These are phyloP conservation scores for Heliamphora pulchella DNA, from an alignment of 179 eudicot species.

Conservation along the genomic window DNA sequence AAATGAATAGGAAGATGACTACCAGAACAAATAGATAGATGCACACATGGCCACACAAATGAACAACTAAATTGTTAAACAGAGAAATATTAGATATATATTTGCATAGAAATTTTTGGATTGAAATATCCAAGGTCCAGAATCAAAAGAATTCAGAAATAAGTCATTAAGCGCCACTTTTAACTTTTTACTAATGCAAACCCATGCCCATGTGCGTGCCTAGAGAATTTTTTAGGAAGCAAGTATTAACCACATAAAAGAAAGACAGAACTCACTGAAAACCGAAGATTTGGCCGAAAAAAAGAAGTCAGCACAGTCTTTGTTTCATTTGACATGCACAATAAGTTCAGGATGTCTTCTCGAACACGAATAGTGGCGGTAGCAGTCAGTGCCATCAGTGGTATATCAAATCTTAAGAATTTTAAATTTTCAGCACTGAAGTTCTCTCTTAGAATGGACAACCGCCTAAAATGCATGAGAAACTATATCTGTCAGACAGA, in stretches of 20 bases:
- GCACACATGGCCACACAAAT: not conserved
- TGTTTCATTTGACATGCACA: constrained; percentile 57
- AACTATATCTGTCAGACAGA: constrained; percentile 1
- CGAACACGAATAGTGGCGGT: constrained; percentile 80
- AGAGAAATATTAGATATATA: not conserved
- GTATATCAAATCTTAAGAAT: constrained; percentile 62
- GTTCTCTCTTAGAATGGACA: constrained; percentile 63
- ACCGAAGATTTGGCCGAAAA: constrained; percentile 86
- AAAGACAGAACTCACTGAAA: constrained; percentile 47
- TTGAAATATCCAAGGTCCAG: not conserved
- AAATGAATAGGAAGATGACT: constrained; percentile 3
- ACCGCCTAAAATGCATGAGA: constrained; percentile 43
- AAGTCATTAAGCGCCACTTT: not conserved
- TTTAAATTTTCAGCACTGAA: constrained; percentile 50
- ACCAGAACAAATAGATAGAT: not conserved
- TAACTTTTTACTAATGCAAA: not conserved
- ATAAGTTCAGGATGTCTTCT: constrained; percentile 73
- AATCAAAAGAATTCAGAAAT: not conserved
- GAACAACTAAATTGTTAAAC: not conserved
- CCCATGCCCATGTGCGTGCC: not conserved
- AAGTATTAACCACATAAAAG: constrained; percentile 3
- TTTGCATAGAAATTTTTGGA: not conserved
- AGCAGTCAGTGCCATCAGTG: constrained; percentile 94
- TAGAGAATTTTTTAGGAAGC: not conserved
- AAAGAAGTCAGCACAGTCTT: constrained; percentile 71